Evolutionary conservation across 306 rosid genomes (phyloP), one percentile per base, ranked within the genome.

Genomic region (Corylus avellana): DNA sequence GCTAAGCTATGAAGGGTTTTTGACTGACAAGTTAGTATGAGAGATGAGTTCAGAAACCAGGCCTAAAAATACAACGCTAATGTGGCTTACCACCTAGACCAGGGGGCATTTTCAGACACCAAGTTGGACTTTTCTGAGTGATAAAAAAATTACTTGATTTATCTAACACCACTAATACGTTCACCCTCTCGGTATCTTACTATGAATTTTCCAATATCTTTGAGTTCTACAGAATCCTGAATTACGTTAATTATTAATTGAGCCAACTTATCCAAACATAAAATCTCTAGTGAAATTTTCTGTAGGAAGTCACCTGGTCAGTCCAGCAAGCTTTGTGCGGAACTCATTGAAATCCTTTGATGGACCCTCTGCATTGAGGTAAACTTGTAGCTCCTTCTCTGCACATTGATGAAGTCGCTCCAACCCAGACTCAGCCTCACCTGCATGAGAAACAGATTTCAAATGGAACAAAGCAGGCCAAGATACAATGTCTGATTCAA

Each of bases 391-490:
- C 72, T 91, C 96, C 91, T 91, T 91, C 79, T 91, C 96, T 5
- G 96, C 96, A 51, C 96, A 91, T 75, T 91, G 96, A 87, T 91
- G 96, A 61, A 91, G 96, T 69, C 96, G 81, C 84, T 91, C 96
- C 81, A 91, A 83, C 75, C 93, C 93, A 35, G 96, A 87, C 73
- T 91, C 96, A 1, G 96, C 96, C 80, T 91, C 96, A 79, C 96
- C 96, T 91, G 63, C 59, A 56, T 62, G 64, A 54, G 70, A 68
- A 71, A 56, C 22, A 68, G 50, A 68, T 39, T 42, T 44, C 10
- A 68, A 9, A 68, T 37, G 44, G 29, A 18, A 68, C 32, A 42
- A 44, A 18, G 53, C 32, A 39, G 49, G 72, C 11, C 18, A 48
- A 39, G 51, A 37, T 9, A 25, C 17, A 42, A 42, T 18, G 27